Conservation (phyloP, 1,139 yeast species). For the Protomyces macrosporus region DNA sequence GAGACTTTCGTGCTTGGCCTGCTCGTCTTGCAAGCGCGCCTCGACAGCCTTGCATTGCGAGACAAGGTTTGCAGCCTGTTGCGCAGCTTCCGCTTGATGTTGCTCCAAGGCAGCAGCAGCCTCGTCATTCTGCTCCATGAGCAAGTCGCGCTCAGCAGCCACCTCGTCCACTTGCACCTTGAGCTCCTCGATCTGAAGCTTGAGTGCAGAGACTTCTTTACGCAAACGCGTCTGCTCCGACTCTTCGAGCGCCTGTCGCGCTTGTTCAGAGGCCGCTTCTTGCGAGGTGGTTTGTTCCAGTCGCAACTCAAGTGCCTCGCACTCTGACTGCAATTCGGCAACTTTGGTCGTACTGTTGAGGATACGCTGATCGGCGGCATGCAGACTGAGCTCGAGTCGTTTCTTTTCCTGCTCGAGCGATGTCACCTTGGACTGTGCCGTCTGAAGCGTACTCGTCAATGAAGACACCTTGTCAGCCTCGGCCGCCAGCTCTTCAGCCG, state of each 20-base stretch:
- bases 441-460: background rate
- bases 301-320: background rate
- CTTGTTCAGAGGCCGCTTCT: background rate
- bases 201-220: background rate
- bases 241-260: background rate
- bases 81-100: background rate
- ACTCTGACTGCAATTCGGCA: constrained; percentile 2
- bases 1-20: background rate
- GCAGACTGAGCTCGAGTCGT: background rate
- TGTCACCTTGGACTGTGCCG: background rate
- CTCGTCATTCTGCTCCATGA: constrained; percentile 17
- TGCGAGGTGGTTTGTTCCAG: background rate
- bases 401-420: constrained; percentile 12
- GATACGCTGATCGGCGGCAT: constrained; percentile 6
- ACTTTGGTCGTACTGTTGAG: background rate
- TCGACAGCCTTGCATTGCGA: background rate
- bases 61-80: background rate
- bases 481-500: background rate
- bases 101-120: background rate
- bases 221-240: constrained; percentile 6
- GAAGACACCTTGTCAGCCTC: background rate
- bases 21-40: background rate
- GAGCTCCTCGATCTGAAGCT: background rate
- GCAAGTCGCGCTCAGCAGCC: constrained; percentile 12
- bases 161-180: constrained; percentile 20